Evolutionary conservation across 2,329 filamentous ascomycete species (phyloP).

Genomic region (Aspergillus clavatus): DNA sequence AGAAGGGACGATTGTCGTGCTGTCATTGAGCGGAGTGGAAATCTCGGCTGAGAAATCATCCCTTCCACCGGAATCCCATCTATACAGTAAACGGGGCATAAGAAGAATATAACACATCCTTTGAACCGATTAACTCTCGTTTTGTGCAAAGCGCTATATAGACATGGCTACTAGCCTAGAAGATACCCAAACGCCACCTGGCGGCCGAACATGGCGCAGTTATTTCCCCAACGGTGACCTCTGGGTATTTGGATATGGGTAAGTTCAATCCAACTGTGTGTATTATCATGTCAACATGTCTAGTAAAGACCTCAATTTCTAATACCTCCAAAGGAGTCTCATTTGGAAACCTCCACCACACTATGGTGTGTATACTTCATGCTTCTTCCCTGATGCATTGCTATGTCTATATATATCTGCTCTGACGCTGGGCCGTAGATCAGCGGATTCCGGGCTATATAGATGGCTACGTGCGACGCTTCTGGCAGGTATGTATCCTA

Average conservation of each 20-base stretch:
- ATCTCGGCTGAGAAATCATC: background rate
- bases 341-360: slow-evolving; percentile 98
- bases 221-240: slow-evolving; percentile 60
- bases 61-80: background rate
- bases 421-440: slow-evolving; percentile 55
- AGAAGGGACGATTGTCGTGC: too few species aligned
- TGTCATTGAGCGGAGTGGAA: too few species aligned
- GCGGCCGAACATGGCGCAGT: slow-evolving; percentile 40
- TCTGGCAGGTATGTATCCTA: slow-evolving; percentile 79
- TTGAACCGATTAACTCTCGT: too few species aligned
- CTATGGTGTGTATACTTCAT: slow-evolving; percentile 72
- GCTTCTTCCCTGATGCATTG: background rate
- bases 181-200: slow-evolving; percentile 20
- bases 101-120: background rate
- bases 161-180: slow-evolving; percentile 15
- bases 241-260: slow-evolving; percentile 98
- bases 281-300: background rate
- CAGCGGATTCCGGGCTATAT: slow-evolving; percentile 83
- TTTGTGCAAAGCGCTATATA: background rate
- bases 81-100: background rate
- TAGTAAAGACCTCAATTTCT: slow-evolving; percentile 2
- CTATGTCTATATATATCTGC: too few species aligned
- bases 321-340: slow-evolving; percentile 61
- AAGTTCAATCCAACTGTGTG: slow-evolving; percentile 23
- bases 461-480: slow-evolving; percentile 85